Evolutionary conservation across 169 alveolate genomes (phyloP).

Genomic region (Plasmodium reichenowi): DNA sequence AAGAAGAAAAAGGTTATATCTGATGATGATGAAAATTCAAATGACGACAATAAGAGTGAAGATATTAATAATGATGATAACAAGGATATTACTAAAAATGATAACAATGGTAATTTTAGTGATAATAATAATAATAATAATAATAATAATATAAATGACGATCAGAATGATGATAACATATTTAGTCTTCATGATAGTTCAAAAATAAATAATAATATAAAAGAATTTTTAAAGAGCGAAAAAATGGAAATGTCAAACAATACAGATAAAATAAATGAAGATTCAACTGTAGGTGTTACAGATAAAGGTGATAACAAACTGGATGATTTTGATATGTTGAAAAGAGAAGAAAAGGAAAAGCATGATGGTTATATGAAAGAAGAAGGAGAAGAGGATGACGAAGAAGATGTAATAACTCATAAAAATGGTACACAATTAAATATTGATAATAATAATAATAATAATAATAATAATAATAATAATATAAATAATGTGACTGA

Average conservation of each 20-base stretch:
- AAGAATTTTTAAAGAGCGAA: conserved; percentile 48
- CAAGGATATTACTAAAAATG: neutral
- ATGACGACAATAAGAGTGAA: conserved; percentile 6
- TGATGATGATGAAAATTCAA: neutral
- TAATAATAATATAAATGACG: conserved; percentile 17
- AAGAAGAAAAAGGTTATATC: conserved; percentile 30
- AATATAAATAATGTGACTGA: neutral
- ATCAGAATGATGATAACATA: conserved; percentile 43
- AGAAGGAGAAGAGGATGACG: conserved; percentile 6
- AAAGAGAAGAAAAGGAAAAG: conserved; percentile 9
- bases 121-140: conserved; percentile 4
- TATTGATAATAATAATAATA: too few species aligned
- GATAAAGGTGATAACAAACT: conserved; percentile 40
- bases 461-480: conserved; percentile 2
- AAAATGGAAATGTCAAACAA: conserved; percentile 22
- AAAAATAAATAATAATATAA: conserved; percentile 57
- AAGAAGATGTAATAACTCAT: conserved; percentile 7
- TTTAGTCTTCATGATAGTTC: conserved; percentile 12
- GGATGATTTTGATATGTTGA: conserved; percentile 16
- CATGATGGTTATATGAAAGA: conserved; percentile 1
- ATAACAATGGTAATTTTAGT: neutral
- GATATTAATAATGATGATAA: neutral
- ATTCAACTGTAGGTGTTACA: conserved; percentile 27
- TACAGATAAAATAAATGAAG: conserved; percentile 33
- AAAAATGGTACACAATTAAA: neutral